Base-by-base conservation (phyloP, 2,329 filamentous ascomycete species). In the Lasiodiplodia theobromae region DNA sequence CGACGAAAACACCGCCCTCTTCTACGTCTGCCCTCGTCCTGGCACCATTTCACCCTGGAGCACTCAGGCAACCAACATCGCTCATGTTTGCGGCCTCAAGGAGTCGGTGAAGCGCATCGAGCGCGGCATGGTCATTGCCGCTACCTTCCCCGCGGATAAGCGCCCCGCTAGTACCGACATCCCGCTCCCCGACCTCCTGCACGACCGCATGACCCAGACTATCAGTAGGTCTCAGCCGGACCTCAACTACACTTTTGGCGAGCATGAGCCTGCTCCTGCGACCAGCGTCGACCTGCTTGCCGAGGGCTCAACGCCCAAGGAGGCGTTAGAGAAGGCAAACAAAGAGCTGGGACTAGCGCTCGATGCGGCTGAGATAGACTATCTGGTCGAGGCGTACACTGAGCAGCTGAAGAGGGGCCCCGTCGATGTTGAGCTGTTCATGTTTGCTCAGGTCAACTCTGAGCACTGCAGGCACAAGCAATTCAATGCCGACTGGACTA, bases 391-490 rank as follows among this genome's bases (percentile, higher is more conserved):
- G 73, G 90, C 91, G 52, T 96, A 93, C 80, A 88, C 88, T 6
- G 84, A 88, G 47, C 86, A 85, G 68, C 83, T 90, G 21, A 87
- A 88, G 71, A 84, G 89, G 47, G 83, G 87, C 60, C 93, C 93
- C 0, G 91, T 94, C 70, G 96, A 98, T 78, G 92, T 98, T 54
- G 96, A 99, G 82, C 86, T 98, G 25, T 98, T 98, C 86, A 98
- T 98, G 96, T 99, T 98, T 79, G 95, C 95, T 18, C 96, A 99
- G 82, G 95, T 99, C 78, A 98, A 98, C 84, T 98, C 95, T 3
- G 96, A 99, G 85, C 95, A 98, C 81, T 97, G 88, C 77, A 82
- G 88, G 69, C 88, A 91, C 77, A 97, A 97, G 84, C 92, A 96
- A 74, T 99, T 99, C 87, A 99, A 99, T 80, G 94, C 96, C 34